Evolutionary conservation across 73 alveolate species (phyloP), one percentile per base, ranked within the genome.

Genomic region (Paramecium octaurelia): DNA sequence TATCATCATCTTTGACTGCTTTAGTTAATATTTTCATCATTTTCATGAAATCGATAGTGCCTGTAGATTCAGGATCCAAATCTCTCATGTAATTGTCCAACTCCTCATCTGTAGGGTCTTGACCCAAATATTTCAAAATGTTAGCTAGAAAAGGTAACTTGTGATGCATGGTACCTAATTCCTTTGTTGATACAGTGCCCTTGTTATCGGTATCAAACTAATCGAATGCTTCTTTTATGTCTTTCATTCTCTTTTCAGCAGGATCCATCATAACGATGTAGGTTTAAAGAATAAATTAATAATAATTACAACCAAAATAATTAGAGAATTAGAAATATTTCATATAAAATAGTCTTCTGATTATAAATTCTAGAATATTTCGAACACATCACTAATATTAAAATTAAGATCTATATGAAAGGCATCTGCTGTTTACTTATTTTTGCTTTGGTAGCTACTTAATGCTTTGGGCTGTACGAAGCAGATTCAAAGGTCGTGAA

Each of bases 401-500:
- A 64, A 64, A 64, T 64, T 64, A 64, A 64, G 9, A 64, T 23
- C 31, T 54, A 12, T 54, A 64, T 64, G 84, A 64, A 24, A 34
- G 46, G 50, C 84, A 11, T 64, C 24, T 64, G 42, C 84, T 11
- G 50, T 14, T 64, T 64, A 64, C 84, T 64, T 23, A 34, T 64
- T 64, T 31, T 64, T 23, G 8, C 29, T 27, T 16, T 64, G 48
- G 46, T 24, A 12, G 84, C 84, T 8, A 31, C 84, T 27, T 12
- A 64, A 64, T 64, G 84, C 9, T 64, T 14, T 27, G 84, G 54
- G 8, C 75, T 80, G 6, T 31, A 80, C 44, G 91, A 80, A 40
- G 91, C 70, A 16, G 99, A 98, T 87, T 31, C 76, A 11, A 80
- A 80, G 58, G 99, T 98, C n/a, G 93, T 95, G 43, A 97, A 96